Evolutionary conservation across 306 rosid species (phyloP).

Genomic region (Quercus dentata): DNA sequence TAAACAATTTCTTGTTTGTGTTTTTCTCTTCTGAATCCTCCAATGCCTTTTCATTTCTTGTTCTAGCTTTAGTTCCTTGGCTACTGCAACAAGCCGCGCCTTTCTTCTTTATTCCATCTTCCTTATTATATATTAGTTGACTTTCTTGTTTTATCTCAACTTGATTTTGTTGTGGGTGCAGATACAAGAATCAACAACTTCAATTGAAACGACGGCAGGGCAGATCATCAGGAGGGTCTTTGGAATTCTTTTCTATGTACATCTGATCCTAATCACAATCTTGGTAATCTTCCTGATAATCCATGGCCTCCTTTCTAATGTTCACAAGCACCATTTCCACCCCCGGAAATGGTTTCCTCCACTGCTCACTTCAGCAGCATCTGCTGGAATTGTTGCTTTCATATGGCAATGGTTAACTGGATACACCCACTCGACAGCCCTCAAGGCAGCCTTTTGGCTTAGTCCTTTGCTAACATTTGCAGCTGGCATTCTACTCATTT

Average conservation of each 20-base stretch:
- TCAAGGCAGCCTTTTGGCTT: conserved; percentile 53
- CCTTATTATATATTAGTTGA: not conserved
- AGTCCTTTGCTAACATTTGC: conserved; percentile 54
- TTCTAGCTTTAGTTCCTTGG: no score
- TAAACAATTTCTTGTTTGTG: conserved; percentile 17
- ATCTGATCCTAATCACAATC: conserved; percentile 35
- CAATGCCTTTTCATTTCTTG: not conserved
- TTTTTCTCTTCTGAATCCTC: not conserved
- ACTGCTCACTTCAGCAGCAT: conserved; percentile 37
- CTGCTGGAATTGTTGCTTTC: conserved; percentile 51
- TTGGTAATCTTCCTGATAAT: conserved; percentile 35
- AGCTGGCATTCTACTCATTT: conserved; percentile 39
- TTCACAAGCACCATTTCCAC: conserved; percentile 48
- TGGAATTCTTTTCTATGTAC: conserved; percentile 38
- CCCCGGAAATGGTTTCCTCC: conserved; percentile 62
- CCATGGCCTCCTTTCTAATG: conserved; percentile 36
- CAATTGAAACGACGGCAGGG: conserved; percentile 23
- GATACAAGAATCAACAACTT: conserved; percentile 39
- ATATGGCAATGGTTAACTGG: conserved; percentile 51
- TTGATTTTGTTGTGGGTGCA: conserved; percentile 23
- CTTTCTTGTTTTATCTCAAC: not conserved
- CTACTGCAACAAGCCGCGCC: conserved; percentile 1
- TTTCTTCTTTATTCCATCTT: not conserved
- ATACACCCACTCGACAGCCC: conserved; percentile 41
- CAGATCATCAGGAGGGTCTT: conserved; percentile 26